Base-by-base conservation (phyloP, 441 rosid species). In the Arabidopsis hybrid region DNA sequence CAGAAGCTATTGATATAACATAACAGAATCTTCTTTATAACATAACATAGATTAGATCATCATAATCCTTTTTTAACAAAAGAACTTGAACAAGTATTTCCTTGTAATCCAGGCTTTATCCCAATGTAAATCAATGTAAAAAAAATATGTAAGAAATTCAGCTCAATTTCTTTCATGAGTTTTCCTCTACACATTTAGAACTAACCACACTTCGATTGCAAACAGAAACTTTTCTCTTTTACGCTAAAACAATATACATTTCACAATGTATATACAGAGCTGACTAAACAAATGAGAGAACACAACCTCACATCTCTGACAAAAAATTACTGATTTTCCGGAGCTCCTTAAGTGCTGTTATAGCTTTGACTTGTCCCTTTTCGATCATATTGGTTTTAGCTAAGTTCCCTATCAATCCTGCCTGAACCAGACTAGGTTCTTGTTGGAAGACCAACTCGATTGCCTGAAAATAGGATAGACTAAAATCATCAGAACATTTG, bases 281-380 rank as follows among this genome's bases (percentile, higher is more conserved):
- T 40, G 45, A 14, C 51, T 53, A 65, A 69, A 52, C 47, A 29
- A 71, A 59, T 14, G 62, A 63, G 58, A 46, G 39, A 70, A 74
- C 65, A 13, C 38, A 32, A 50, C 42, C 86, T 93, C 87, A 91
- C 95, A 86, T 89, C 81, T 93, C 91, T 2, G 88, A 89, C 65
- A 93, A 77, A 71, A 89, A 77, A 77, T 85, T 88, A 88, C 96
- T 93, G 66, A 93, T 88, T 77, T 86, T 89, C 74, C 97, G 87
- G 50, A 93, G 94, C 88, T 91, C 93, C 52, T 82, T 83, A 11
- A 93, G 86, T 49, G 97, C 93, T 73, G 86, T 82, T 78, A 82
- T 65, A 29, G 94, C 94, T 5, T 90, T 93, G 35, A 71, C 84
- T 79, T 91, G 98, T 26, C 92, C 90, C 84, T 87, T 87, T 46